Evolutionary conservation across 805 yeast species (phyloP).

Genomic region (Saccharomycodes ludwigii): DNA sequence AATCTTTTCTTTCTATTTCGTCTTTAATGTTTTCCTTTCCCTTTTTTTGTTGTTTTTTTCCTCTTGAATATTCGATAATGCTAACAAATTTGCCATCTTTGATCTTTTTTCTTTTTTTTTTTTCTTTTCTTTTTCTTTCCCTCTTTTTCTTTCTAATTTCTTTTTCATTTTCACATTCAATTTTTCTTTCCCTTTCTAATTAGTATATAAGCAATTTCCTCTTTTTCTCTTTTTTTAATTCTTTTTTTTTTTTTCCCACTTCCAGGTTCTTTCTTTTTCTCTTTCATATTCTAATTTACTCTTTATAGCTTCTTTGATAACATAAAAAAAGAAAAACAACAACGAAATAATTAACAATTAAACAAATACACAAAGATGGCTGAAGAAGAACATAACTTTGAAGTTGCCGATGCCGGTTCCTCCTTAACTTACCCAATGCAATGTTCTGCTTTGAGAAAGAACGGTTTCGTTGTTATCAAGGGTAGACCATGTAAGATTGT

Average conservation of each 20-base stretch:
- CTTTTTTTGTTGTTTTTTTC: no score
- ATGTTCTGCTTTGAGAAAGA: slow-evolving; percentile 99
- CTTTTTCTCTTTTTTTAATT: not conserved
- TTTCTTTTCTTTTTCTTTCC: not conserved
- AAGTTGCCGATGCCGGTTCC: slow-evolving; percentile 98
- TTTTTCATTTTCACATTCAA: not conserved
- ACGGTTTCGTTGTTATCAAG: slow-evolving; percentile 97
- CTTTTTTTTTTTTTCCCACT: not conserved
- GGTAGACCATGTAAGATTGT: slow-evolving; percentile 99
- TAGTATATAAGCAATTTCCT: not conserved
- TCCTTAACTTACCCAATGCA: slow-evolving; percentile 97
- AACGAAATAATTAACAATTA: not conserved
- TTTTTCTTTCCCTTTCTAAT: not conserved
- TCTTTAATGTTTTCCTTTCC: no score
- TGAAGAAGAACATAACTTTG: slow-evolving; percentile 74
- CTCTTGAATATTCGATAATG: no score
- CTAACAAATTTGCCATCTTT: no score
- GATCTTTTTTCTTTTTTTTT: slow-evolving; percentile 2
- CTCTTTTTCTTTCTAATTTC: slow-evolving; percentile 1
- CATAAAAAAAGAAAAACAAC: not conserved
- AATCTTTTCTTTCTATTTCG: no score
- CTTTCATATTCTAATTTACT: not conserved
- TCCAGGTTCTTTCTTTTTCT: not conserved
- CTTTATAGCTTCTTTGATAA: not conserved
- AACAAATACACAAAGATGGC: slow-evolving; percentile 18